Evolutionary conservation across 495 filamentous ascomycete genomes (phyloP), one percentile per base, ranked within the genome.

Genomic region (Aspergillus nanangensis): DNA sequence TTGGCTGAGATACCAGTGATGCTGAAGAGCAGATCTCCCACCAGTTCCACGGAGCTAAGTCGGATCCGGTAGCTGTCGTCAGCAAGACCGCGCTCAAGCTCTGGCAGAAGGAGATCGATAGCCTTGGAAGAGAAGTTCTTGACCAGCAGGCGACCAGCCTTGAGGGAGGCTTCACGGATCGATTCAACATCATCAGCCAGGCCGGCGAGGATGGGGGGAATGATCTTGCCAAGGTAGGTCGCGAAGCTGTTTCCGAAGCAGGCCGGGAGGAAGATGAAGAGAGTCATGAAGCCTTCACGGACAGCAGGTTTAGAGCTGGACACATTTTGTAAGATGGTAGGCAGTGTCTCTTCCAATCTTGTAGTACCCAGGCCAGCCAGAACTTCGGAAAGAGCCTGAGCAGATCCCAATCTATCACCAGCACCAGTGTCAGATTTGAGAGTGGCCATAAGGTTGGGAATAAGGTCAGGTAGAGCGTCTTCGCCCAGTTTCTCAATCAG

Each of bases 201-300:
- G 57, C 94, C 94, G 36, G 88, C 81, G 48, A 98, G 76, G 55
- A 98, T 97, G 3, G 93, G 90, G 2, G 93, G 93, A 58, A 98
- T 96, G 57, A 98, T 95, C 60, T 83, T 88, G 75, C 83, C 87
- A 41, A 98, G 85, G 58, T 98, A 98, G 58, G 87, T 84, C 50
- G 93, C 88, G 62, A 98, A 98, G 70, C 90, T 95, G 75, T 97
- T 97, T 53, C 93, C 93, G 61, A 98, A 98, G 67, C 93, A 98
- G 45, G 94, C 94, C 14, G 93, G 93, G 67, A 98, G 81, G 76
- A 95, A 98, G 52, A 98, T 96, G 69, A 98, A 98, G 32, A 98
- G 78, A 21, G 93, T 95, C 93, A 98, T 98, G 75, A 97, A 98
- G 27, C 93, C 93, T 74, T 98, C 93, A 48, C 93, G 83, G 47